A percentile compares a stretch with the other conserved stretches of the same genome.
phyloP scores from a whole-genome alignment of 164 flowering plant species.

The Aristolochia californica region DNA sequence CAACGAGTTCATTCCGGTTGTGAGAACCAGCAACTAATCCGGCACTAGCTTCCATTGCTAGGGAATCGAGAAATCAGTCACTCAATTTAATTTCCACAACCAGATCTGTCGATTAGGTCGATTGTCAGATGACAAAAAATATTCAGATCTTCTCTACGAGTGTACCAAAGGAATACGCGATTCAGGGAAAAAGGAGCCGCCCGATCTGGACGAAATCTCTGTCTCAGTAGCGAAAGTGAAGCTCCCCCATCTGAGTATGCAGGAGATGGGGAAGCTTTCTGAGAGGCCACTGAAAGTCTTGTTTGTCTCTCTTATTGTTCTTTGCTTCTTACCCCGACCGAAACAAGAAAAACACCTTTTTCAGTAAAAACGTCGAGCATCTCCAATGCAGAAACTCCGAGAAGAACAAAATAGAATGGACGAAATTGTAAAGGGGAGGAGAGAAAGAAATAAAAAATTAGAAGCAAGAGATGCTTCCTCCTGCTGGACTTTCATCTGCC shows the following conservation, averaged over 20 bases:
- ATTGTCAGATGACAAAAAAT: not conserved
- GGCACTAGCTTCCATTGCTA: slow-evolving; percentile 45
- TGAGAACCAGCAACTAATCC: slow-evolving; percentile 60
- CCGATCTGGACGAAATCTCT: not conserved
- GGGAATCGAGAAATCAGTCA: not conserved
- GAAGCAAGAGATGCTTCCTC: too few species aligned
- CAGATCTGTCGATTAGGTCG: slow-evolving; percentile 9
- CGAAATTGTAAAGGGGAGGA: too few species aligned
- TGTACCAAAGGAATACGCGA: too few species aligned
- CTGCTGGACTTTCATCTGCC: slow-evolving; percentile 4
- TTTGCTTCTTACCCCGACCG: slow-evolving; percentile 21
- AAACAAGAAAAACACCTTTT: slow-evolving; percentile 4
- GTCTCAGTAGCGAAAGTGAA: slow-evolving; percentile 2
- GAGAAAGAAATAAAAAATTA: too few species aligned
- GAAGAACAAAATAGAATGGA: too few species aligned
- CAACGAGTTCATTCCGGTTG: slow-evolving; percentile 49
- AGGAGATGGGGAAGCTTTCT: not conserved
- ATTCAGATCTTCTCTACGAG: not conserved
- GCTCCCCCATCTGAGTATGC: slow-evolving; percentile 11
- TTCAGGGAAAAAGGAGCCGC: not conserved
- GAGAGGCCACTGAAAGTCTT: not conserved
- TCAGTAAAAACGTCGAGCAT: slow-evolving; percentile 19
- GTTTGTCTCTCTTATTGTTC: slow-evolving; percentile 17
- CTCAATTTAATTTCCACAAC: not conserved
- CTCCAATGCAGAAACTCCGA: slow-evolving; percentile 3